These are phyloP conservation scores for Kwoniella sp. DNA, from an alignment of 768 basidiomycete genomes.

Conservation along the genomic window DNA sequence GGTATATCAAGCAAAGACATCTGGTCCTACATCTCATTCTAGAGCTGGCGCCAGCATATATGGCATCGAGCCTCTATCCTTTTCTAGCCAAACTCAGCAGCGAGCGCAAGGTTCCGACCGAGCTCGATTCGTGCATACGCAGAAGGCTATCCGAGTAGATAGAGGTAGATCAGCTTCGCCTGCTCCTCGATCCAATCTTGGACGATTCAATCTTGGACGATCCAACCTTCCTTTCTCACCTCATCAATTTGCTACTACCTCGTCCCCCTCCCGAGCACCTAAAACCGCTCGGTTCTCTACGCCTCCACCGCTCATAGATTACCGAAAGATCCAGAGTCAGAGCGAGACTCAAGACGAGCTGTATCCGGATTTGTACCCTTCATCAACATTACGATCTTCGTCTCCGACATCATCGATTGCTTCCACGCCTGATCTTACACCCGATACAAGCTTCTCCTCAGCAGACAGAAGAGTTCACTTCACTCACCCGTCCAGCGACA, in stretches of 20 bases:
- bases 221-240: background rate
- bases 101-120: background rate
- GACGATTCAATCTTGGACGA: background rate
- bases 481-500: background rate
- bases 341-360: too few relatives aligned
- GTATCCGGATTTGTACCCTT: too few relatives aligned
- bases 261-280: background rate
- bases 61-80: background rate
- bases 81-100: background rate
- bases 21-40: background rate
- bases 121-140: background rate
- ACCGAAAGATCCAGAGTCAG: too few relatives aligned
- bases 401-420: background rate
- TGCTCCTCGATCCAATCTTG: background rate
- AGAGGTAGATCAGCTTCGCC: background rate
- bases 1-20: background rate
- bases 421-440: slow-evolving; percentile 18
- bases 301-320: too few relatives aligned
- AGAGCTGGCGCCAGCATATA: background rate
- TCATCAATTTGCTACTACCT: background rate
- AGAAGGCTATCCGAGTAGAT: background rate
- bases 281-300: too few relatives aligned
- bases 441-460: slow-evolving; percentile 5
- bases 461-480: background rate
- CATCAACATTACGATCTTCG: too few relatives aligned